Base-by-base conservation (phyloP, 495 filamentous ascomycete genomes). In the Hypoxylon perforatum region DNA sequence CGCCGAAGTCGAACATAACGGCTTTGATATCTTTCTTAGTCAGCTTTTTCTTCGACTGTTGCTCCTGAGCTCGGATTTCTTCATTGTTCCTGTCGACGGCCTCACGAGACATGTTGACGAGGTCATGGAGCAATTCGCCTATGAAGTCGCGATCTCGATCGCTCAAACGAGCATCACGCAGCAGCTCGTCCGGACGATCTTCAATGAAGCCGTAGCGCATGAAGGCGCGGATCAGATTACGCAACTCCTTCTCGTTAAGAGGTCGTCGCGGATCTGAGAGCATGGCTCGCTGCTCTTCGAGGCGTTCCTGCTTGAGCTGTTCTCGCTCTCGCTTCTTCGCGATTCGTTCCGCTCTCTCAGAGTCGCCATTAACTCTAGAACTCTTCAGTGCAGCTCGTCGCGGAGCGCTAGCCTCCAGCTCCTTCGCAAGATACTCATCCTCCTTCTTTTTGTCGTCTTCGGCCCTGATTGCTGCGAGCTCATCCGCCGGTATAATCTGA, bases 21-120 rank as follows among this genome's bases (percentile, higher is more conserved):
- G 96, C 94, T 71, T 98, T 98, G 75, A 91, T 92, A 72, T 98
- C 94, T 73, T 98, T 99, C 80, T 97, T 97, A 0, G 94, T 96
- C 3, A 91, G 65, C 7, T 88, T 84, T 71, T 92, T 92, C 70
- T 90, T 89, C 0, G 86, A 81, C 53, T 87, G 84, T 47, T 86
- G 85, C 77, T 96, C 92, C 48, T 92, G 91, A 46, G 86, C 83
- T 12, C 93, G 85, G 4, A 92, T 81, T 47, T 83, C 81, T 10
- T 85, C 78, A 23, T 90, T 91, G 65, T 89, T 91, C 33, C 85
- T 82, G 7, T 91, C 88, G 36, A 97, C 88, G 42, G 93, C 90
- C 33, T 88, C 81, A 21, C 91, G 84, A 61, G 80, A 81, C 21
- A 83, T 61, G 10, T 67, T 61, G 19, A 84, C 73, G 21, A 88